Evolutionary conservation across 1,284 basidiomycete species (phyloP).

Genomic region (Cystobasidium sp.): DNA sequence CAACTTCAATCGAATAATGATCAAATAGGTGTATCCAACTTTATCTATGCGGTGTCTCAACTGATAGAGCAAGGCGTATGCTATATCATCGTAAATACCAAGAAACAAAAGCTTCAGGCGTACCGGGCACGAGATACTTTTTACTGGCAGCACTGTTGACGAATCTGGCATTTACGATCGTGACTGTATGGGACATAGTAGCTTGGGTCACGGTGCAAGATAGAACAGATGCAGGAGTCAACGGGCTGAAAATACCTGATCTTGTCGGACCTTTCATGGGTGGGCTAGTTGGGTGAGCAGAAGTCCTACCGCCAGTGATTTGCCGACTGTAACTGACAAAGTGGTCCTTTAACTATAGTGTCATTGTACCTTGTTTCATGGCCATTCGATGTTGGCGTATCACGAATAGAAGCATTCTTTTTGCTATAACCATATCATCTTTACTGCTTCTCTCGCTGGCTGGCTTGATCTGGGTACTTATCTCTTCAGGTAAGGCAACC

Average conservation of each 20-base stretch:
- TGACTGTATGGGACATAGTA: constrained; percentile 26
- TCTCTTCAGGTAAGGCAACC: constrained; percentile 15
- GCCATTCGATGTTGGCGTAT: constrained; percentile 40
- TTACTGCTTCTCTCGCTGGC: constrained; percentile 6
- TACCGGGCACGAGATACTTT: constrained; percentile 26
- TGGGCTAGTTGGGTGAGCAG: constrained; percentile 29
- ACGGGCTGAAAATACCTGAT: constrained; percentile 13
- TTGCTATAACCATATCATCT: constrained; percentile 11
- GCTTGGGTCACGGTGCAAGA: constrained; percentile 27
- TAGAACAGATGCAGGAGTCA: constrained; percentile 11
- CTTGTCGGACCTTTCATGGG: constrained; percentile 9
- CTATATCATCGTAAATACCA: constrained; percentile 32
- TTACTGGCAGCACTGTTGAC: constrained; percentile 8
- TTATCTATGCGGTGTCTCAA: constrained; percentile 36
- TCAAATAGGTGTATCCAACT: constrained; percentile 31
- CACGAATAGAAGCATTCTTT: constrained; percentile 18
- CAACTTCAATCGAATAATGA: background rate
- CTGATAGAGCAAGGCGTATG: constrained; percentile 8
- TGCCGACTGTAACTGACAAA: background rate
- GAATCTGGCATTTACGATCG: constrained; percentile 25
- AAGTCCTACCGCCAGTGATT: background rate
- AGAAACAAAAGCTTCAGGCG: constrained; percentile 22
- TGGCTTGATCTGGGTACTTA: constrained; percentile 9
- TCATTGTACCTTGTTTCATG: constrained; percentile 36
- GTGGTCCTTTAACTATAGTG: background rate